Percentiles rank a stretch among this genome's conserved stretches.
phyloP scores from a whole-genome alignment of 140 eudicot genomes.

The Erigeron philadelphicus region DNA sequence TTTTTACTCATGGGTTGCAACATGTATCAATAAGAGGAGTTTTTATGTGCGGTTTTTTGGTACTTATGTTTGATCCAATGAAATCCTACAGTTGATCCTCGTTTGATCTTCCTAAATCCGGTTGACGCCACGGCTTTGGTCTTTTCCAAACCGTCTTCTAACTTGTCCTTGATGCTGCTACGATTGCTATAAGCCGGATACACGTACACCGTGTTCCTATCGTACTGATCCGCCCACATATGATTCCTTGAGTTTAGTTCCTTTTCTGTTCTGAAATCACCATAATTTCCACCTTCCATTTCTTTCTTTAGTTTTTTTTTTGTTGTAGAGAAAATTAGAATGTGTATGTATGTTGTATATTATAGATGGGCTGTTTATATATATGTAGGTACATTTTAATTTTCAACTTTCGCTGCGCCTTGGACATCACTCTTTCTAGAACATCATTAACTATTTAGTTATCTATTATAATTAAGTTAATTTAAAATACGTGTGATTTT shows the following conservation, averaged over 20 bases:
- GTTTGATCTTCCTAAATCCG: constrained; percentile 48
- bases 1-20: too few relatives aligned
- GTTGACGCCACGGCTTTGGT: constrained; percentile 52
- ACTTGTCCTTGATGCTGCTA: constrained; percentile 30
- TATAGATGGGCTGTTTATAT: constrained; percentile 10
- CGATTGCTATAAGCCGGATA: constrained; percentile 23
- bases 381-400: constrained; percentile 21
- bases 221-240: constrained; percentile 48
- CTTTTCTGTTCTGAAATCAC: constrained; percentile 22
- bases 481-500: neutral
- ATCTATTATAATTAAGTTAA: neutral
- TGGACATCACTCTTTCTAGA: constrained; percentile 23
- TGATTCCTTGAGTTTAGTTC: constrained; percentile 25
- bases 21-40: too few relatives aligned
- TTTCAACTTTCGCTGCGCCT: constrained; percentile 20
- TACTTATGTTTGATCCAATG: constrained; percentile 58
- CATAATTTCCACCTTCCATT: constrained; percentile 34
- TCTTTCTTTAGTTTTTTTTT: neutral
- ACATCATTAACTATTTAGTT: neutral
- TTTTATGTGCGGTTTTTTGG: constrained; percentile 44
- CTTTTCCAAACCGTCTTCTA: constrained; percentile 53
- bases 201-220: constrained; percentile 22
- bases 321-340: too few relatives aligned
- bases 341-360: neutral
- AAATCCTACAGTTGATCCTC: constrained; percentile 43